Evolutionary conservation across 768 basidiomycete genomes (phyloP).

Genomic region (Tubosaeta sp.): DNA sequence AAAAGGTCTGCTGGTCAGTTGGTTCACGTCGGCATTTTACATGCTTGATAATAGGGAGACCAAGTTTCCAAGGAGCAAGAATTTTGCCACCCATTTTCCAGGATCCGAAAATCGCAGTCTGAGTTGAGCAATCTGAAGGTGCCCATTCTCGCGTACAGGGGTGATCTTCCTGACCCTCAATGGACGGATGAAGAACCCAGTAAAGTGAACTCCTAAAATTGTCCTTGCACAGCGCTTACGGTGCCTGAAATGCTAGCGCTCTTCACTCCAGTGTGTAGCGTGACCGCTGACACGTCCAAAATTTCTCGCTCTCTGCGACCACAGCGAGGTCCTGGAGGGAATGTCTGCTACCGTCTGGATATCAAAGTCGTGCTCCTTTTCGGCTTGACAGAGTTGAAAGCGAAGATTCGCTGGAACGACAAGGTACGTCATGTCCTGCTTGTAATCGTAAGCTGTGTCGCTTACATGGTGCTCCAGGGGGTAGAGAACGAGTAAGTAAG

Average conservation of each 20-base stretch:
- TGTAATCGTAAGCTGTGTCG: not conserved
- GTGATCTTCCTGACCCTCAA: too few species aligned
- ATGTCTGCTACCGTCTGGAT: slow-evolving; percentile 12
- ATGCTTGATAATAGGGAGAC: slow-evolving; percentile 2
- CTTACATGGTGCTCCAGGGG: not conserved
- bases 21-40: too few species aligned
- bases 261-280: slow-evolving; percentile 7
- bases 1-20: slow-evolving; percentile 19
- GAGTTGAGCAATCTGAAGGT: not conserved
- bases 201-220: too few species aligned
- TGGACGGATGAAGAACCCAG: too few species aligned
- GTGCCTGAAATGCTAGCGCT: not conserved
- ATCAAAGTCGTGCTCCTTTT: slow-evolving; percentile 36
- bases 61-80: slow-evolving; percentile 20
- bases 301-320: not conserved
- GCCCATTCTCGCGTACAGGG: slow-evolving; percentile 17
- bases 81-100: slow-evolving; percentile 10
- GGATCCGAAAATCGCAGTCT: not conserved
- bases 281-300: slow-evolving; percentile 8
- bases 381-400: too few species aligned
- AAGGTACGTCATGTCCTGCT: slow-evolving; percentile 2
- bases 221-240: too few species aligned
- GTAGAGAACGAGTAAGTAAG: not conserved
- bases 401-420: slow-evolving; percentile 42
- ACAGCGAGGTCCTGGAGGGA: not conserved